phyloP scores from a whole-genome alignment of 495 filamentous ascomycete genomes.

The Lasiosphaeria miniovina region DNA sequence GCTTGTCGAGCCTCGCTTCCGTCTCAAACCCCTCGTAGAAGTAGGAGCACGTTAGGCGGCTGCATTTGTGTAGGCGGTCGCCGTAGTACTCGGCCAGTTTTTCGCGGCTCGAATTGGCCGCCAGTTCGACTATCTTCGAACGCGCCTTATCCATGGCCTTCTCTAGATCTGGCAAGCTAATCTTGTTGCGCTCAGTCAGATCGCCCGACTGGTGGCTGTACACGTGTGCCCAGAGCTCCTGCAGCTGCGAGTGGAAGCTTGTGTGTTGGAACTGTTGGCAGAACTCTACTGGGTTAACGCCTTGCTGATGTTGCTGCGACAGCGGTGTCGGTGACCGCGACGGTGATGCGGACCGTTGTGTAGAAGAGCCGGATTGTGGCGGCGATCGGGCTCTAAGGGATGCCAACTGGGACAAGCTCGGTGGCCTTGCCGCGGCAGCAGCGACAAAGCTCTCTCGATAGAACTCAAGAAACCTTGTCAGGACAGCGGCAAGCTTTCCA shows the following conservation, averaged over 20 bases:
- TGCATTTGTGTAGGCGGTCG: slow-evolving; percentile 39
- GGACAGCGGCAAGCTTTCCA: background rate
- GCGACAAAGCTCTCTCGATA: slow-evolving; percentile 5
- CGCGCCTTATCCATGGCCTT: slow-evolving; percentile 26
- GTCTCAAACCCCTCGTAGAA: slow-evolving; percentile 44
- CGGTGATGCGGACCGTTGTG: background rate
- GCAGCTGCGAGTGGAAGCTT: slow-evolving; percentile 19
- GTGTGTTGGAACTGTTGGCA: slow-evolving; percentile 7
- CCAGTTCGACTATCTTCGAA: slow-evolving; percentile 25
- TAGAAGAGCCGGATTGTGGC: background rate
- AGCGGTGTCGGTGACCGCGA: slow-evolving; percentile 5
- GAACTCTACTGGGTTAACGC: slow-evolving; percentile 4
- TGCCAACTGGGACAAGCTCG: background rate
- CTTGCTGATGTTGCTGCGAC: background rate
- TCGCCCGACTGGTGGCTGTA: slow-evolving; percentile 17
- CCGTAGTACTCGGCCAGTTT: slow-evolving; percentile 34
- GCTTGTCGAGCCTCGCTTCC: slow-evolving; percentile 27
- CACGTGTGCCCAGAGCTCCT: slow-evolving; percentile 25
- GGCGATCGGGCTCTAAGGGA: background rate
- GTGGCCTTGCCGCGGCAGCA: background rate
- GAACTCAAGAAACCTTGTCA: slow-evolving; percentile 13
- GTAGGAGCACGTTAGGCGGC: slow-evolving; percentile 37
- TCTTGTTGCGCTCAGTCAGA: slow-evolving; percentile 16
- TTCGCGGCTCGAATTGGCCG: background rate
- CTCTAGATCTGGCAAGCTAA: slow-evolving; percentile 22